Base-by-base conservation (phyloP, 2,329 filamentous ascomycete genomes). In the Microcyclosporella mali region DNA sequence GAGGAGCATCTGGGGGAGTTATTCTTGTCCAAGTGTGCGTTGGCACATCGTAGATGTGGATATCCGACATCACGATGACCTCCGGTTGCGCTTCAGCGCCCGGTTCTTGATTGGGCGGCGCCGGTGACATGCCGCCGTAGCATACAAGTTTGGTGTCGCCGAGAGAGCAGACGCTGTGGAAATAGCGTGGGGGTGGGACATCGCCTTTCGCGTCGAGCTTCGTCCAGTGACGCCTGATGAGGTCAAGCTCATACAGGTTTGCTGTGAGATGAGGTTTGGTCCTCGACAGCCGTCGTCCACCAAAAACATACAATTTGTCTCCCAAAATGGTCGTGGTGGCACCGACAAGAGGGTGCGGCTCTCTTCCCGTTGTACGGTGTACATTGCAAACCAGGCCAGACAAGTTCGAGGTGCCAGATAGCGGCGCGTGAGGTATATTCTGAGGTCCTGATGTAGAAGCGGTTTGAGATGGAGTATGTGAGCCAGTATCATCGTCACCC, bases 131-230 rank as follows among this genome's bases (percentile, higher is more conserved):
- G 55, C 92, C 92, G 45, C 92, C 92, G 65, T 97, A 98, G 66
- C 90, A 97, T 3, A 98, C 90, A 64, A 98, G 75, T 66, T 97
- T 98, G 2, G 88, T 90, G 62, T 97, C 92, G 16, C 92, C 92
- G 2, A 98, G 70, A 1, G 87, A 78, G 63, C 92, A 98, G 64
- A 97, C 85, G 51, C 88, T 97, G 70, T 98, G 92, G 54, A 98
- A 98, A 64, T 98, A 98, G 48, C 92, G 79, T 7, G 92, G 88
- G 2, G 88, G 85, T 1, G 92, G 92, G 29, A 94, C 71, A 57
- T 97, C 88, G 33, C 92, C 92, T 19, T 73, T 76, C 0, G 86
- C 82, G 40, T 94, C 86, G 17, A 97, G 65, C 63, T 89, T 95
- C 10, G 83, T 88, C 92, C 92, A 98, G 66, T 97, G 88, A 45